phyloP scores from a whole-genome alignment of 495 filamentous ascomycete species.

The Margaritispora aquatica region DNA sequence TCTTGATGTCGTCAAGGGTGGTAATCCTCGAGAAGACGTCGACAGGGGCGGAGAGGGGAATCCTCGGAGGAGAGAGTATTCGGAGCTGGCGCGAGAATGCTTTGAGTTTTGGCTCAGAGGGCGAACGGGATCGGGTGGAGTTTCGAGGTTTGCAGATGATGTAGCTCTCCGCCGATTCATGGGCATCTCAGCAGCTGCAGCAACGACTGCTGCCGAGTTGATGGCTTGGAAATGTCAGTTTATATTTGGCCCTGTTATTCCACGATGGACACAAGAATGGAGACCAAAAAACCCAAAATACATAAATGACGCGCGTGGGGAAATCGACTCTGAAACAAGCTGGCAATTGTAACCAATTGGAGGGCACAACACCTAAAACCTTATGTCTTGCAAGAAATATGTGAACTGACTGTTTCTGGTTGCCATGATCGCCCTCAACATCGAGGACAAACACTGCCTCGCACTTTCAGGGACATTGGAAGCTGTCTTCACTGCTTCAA shows the following conservation, averaged over 20 bases:
- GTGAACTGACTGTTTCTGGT: conserved; percentile 55
- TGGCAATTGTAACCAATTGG: not conserved
- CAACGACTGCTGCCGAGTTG: not conserved
- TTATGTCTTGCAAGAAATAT: not conserved
- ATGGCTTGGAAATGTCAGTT: not conserved
- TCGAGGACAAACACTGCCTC: conserved; percentile 70
- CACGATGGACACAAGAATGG: not conserved
- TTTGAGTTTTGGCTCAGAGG: conserved; percentile 41
- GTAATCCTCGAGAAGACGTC: conserved; percentile 2
- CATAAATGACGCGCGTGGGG: not conserved
- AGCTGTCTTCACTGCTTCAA: conserved; percentile 70
- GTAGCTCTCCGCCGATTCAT: conserved; percentile 35
- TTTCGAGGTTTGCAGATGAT: conserved; percentile 46
- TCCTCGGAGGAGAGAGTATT: conserved; percentile 29
- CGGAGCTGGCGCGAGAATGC: conserved; percentile 59
- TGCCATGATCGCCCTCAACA: conserved; percentile 63
- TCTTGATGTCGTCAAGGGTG: conserved; percentile 4
- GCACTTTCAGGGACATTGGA: conserved; percentile 63
- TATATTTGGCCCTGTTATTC: not conserved
- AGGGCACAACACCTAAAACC: not conserved
- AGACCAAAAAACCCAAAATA: not conserved
- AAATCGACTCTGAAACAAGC: not conserved
- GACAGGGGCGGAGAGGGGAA: conserved; percentile 21
- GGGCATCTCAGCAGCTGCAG: conserved; percentile 2
- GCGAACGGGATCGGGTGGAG: conserved; percentile 36